Evolutionary conservation across 2,329 filamentous ascomycete species (phyloP).

Genomic region (Claviceps sp.): DNA sequence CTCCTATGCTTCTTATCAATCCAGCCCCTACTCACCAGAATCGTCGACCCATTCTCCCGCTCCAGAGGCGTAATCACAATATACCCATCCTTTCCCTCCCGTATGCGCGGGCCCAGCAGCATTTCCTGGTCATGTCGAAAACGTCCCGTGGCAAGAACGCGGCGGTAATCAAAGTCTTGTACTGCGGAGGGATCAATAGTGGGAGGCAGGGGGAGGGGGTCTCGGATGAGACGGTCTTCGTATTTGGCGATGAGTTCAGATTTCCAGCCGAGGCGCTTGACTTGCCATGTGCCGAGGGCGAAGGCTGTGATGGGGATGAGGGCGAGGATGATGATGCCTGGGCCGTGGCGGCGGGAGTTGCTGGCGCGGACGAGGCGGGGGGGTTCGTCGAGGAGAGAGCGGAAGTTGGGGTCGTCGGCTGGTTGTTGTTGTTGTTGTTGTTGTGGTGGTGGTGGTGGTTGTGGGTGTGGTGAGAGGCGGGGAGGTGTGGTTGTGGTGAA

Average conservation of each 20-base stretch:
- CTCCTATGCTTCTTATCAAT: slow-evolving; percentile 62
- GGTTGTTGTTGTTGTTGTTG: slow-evolving; percentile 28
- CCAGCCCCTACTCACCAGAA: slow-evolving; percentile 87
- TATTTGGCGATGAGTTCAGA: slow-evolving; percentile 80
- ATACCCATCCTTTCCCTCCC: slow-evolving; percentile 81
- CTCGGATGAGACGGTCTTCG: slow-evolving; percentile 79
- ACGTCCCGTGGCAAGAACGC: slow-evolving; percentile 60
- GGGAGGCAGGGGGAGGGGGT: slow-evolving; percentile 75
- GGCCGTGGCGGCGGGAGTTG: slow-evolving; percentile 51
- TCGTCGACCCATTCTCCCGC: slow-evolving; percentile 50
- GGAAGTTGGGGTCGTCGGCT: slow-evolving; percentile 66
- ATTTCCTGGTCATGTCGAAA: slow-evolving; percentile 89
- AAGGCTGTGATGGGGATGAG: slow-evolving; percentile 89
- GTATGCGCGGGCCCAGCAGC: slow-evolving; percentile 81
- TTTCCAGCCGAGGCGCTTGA: slow-evolving; percentile 87
- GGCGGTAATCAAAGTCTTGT: slow-evolving; percentile 81
- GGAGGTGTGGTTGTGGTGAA: not conserved
- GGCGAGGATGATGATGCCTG: slow-evolving; percentile 68
- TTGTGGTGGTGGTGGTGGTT: not conserved
- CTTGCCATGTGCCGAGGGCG: slow-evolving; percentile 84
- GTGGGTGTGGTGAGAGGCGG: not conserved
- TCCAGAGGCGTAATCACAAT: slow-evolving; percentile 87
- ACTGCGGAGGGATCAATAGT: slow-evolving; percentile 70
- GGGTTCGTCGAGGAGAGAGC: slow-evolving; percentile 77
- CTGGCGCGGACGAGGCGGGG: slow-evolving; percentile 65